These are phyloP conservation scores for Colletotrichum sp. DNA, from an alignment of 2,329 filamentous ascomycete species.

Conservation along the genomic window DNA sequence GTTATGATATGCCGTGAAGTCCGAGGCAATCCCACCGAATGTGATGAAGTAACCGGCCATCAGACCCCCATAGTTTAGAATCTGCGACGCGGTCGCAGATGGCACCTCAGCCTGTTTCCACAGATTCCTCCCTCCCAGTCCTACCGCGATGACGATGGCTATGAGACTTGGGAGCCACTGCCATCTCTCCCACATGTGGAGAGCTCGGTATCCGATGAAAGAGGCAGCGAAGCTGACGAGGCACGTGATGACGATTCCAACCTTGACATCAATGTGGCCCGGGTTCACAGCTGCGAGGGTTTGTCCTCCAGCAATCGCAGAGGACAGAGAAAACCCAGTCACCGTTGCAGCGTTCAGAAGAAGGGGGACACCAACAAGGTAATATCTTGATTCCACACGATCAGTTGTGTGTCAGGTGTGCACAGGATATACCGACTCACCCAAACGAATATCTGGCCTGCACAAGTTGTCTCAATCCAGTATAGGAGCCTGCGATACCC, in stretches of 20 bases:
- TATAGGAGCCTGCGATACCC: constrained; percentile 58
- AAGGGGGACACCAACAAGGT: constrained; percentile 55
- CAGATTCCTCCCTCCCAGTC: constrained; percentile 56
- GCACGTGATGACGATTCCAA: constrained; percentile 62
- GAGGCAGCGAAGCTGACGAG: constrained; percentile 57
- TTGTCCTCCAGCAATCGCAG: constrained; percentile 61
- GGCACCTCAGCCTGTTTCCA: constrained; percentile 46
- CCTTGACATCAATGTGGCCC: constrained; percentile 50
- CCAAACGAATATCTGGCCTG: constrained; percentile 67
- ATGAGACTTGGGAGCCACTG: constrained; percentile 61
- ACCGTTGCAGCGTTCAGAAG: constrained; percentile 62
- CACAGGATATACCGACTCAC: constrained; percentile 29
- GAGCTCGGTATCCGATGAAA: constrained; percentile 57
- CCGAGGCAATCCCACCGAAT: constrained; percentile 60
- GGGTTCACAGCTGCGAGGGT: constrained; percentile 52
- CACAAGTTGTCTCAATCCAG: constrained; percentile 64
- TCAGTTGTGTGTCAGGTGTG: background rate
- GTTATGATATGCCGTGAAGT: constrained; percentile 62
- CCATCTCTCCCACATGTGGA: constrained; percentile 61
- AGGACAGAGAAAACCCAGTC: constrained; percentile 62
- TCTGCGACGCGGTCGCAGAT: constrained; percentile 38
- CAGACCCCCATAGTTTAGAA: constrained; percentile 50
- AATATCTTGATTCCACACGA: constrained; percentile 36
- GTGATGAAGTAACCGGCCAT: constrained; percentile 60
- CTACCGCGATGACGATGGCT: constrained; percentile 55